Evolutionary conservation across 805 yeast genomes (phyloP), one percentile per base, ranked within the genome.

Genomic region (Lachancea lanzarotensis): DNA sequence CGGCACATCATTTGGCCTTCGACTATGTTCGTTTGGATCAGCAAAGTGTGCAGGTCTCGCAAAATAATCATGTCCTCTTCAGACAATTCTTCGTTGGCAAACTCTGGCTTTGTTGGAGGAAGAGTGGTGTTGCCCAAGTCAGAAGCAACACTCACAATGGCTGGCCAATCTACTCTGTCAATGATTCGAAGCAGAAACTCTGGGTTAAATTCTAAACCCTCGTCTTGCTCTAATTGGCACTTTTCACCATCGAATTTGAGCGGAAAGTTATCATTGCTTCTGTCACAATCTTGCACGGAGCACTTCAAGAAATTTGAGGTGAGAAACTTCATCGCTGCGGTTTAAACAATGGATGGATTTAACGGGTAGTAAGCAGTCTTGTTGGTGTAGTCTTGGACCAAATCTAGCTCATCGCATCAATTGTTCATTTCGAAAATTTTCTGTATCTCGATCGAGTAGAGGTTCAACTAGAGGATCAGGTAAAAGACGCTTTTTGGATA

Each of bases 221-320:
- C 90, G 57, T 85, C 85, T 57, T 81, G 84, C 13, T 76, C 83
- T 30, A 93, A 69, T 54, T 82, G 76, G 55, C 93, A 83, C 45
- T 73, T 73, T 75, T 50, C 45, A 22, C 59, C 56, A 45, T 73
- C 63, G 61, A 75, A 91, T 48, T 73, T 72, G 45, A 93, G 73
- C 2, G 98, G 98, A 61, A 89, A 93, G 16, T 95, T 79, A 5
- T 79, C 78, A 12, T 77, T 75, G 5, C 91, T 75, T 12, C 79
- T 68, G 37, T 82, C 88, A 60, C 98, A 93, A 1, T 80, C 57
- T 58, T 83, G 82, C 49, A 88, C 84, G 0, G 98, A 89, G 67
- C 98, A 93, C 62, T 84, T 88, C 50, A 93, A 95, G 66, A 93
- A 93, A 66, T 93, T 93, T 11, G 97, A 86, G n/a, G 98, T 91